phyloP scores from a whole-genome alignment of 1,284 basidiomycete genomes.

The Omphalotus olearius region DNA sequence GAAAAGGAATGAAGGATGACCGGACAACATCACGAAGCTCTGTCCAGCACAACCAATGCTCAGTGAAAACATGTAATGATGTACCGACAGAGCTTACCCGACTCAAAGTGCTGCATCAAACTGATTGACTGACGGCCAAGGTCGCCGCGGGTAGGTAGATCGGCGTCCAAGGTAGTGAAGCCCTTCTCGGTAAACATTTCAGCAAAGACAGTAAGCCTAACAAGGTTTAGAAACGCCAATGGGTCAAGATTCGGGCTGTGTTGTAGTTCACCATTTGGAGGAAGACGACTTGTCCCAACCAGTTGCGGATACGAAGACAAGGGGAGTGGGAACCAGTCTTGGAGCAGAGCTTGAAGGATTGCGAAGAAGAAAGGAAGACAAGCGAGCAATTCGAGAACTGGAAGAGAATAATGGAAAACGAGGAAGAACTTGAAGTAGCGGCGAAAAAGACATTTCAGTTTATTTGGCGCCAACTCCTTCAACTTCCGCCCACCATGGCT shows the following conservation, averaged over 20 bases:
- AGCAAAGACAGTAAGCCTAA: slow-evolving; percentile 35
- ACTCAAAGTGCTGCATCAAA: slow-evolving; percentile 36
- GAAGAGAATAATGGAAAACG: not conserved
- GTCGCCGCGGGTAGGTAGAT: slow-evolving; percentile 37
- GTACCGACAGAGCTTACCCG: slow-evolving; percentile 24
- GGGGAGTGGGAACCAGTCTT: slow-evolving; percentile 47
- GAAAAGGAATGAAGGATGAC: slow-evolving; percentile 51
- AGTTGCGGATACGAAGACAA: slow-evolving; percentile 43
- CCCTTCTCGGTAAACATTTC: slow-evolving; percentile 53
- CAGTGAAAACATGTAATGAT: not conserved
- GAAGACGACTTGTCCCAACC: slow-evolving; percentile 33
- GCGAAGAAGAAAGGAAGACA: slow-evolving; percentile 30
- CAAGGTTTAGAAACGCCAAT: slow-evolving; percentile 15
- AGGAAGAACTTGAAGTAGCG: not conserved
- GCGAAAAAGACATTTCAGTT: not conserved
- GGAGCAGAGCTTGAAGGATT: slow-evolving; percentile 36
- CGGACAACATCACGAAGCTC: slow-evolving; percentile 37
- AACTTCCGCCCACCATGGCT: slow-evolving; percentile 41
- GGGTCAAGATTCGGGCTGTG: not conserved
- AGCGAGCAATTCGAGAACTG: slow-evolving; percentile 10
- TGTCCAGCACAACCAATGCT: slow-evolving; percentile 19
- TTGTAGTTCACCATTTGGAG: slow-evolving; percentile 27
- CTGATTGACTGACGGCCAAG: slow-evolving; percentile 25
- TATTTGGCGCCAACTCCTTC: not conserved
- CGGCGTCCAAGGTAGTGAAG: slow-evolving; percentile 55